Conservation (phyloP, 139 green algal species). For the Gonium pectorale region DNA sequence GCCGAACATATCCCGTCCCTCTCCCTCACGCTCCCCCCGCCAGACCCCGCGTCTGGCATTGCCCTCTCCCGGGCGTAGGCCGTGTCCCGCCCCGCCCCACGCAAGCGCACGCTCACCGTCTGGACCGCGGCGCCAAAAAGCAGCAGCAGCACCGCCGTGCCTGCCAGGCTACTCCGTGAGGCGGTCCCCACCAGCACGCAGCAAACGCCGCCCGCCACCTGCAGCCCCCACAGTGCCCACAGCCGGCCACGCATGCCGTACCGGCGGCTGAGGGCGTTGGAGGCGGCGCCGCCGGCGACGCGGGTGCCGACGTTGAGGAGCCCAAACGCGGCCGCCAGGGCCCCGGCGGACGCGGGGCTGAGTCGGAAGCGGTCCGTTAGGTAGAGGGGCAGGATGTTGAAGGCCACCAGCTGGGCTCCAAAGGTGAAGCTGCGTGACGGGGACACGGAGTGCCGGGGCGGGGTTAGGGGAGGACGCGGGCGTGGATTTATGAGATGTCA, state of each 20-base stretch:
- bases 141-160: background rate
- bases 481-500: no score
- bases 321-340: background rate
- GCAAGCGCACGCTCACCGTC: background rate
- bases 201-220: background rate
- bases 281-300: background rate
- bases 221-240: background rate
- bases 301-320: background rate
- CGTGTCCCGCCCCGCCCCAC: no score
- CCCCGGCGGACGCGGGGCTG: background rate
- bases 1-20: no score
- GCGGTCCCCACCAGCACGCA: background rate
- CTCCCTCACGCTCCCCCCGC: no score
- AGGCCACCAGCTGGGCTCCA: background rate
- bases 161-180: background rate
- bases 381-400: background rate
- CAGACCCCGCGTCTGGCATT: no score
- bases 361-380: background rate
- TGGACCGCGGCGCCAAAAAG: background rate
- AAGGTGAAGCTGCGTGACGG: background rate
- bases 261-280: background rate
- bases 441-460: no score
- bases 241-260: conserved; percentile 4
- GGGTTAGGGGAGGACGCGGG: no score
- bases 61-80: no score